A percentile compares a stretch with the other conserved stretches of the same genome.
Conservation (phyloP, 305 asterid species). For the Withania somnifera region DNA sequence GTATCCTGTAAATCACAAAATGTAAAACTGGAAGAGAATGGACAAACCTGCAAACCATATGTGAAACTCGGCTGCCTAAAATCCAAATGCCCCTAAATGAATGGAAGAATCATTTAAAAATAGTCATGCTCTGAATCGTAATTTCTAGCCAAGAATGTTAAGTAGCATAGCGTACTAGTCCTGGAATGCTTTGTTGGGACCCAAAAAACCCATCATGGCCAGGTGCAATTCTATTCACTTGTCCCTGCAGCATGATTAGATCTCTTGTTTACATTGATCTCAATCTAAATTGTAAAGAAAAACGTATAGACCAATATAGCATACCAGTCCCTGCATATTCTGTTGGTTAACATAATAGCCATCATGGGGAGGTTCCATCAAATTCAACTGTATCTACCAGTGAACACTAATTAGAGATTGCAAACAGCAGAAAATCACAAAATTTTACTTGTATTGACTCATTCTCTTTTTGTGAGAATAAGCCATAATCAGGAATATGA, state of each 20-base stretch:
- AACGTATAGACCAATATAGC: slow-evolving; percentile 7
- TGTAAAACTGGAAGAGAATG: background rate
- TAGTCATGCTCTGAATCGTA: background rate
- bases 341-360: slow-evolving; percentile 67
- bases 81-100: slow-evolving; percentile 66
- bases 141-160: background rate
- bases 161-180: slow-evolving; percentile 38
- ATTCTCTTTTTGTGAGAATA: background rate
- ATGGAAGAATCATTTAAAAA: slow-evolving; percentile 2
- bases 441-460: background rate
- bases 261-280: background rate
- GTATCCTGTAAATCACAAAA: background rate
- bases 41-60: slow-evolving; percentile 60
- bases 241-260: slow-evolving; percentile 39
- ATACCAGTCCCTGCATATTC: slow-evolving; percentile 79
- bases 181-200: slow-evolving; percentile 58
- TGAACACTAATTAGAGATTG: background rate
- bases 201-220: slow-evolving; percentile 61
- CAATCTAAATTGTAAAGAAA: background rate
- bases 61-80: slow-evolving; percentile 63
- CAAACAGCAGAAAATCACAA: background rate
- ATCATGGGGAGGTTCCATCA: slow-evolving; percentile 95
- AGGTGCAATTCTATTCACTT: slow-evolving; percentile 48
- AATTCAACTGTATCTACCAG: slow-evolving; percentile 58
- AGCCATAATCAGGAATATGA: background rate